Percentiles rank a stretch among this genome's conserved stretches.
These are phyloP conservation scores for Ensete glaucum DNA, from an alignment of 176 grass and related monocot genomes.

Conservation along the genomic window DNA sequence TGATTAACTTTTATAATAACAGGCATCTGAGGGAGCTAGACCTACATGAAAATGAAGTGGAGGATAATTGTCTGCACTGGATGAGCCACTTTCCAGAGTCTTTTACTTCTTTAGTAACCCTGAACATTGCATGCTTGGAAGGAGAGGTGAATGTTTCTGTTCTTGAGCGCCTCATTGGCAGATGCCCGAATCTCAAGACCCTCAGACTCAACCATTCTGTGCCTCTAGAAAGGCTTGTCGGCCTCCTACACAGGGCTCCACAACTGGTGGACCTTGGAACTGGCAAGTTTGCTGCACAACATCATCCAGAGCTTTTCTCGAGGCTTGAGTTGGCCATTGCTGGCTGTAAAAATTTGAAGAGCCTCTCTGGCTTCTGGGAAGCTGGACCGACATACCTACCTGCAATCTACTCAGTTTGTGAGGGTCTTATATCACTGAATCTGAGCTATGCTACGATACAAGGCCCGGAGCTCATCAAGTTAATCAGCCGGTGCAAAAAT, in stretches of 20 bases:
- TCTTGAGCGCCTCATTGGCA: conserved; percentile 47
- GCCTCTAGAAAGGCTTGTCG: conserved; percentile 48
- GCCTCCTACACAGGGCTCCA: conserved; percentile 34
- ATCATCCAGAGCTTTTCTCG: conserved; percentile 39
- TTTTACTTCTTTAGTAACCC: conserved; percentile 46
- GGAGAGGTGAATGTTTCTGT: conserved; percentile 45
- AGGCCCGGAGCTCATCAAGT: conserved; percentile 46
- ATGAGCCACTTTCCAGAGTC: conserved; percentile 52
- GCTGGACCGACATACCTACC: conserved; percentile 39
- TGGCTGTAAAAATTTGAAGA: conserved; percentile 42
- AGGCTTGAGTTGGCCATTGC: conserved; percentile 42
- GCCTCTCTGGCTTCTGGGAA: conserved; percentile 49
- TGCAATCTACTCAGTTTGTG: conserved; percentile 52
- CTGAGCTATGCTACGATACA: conserved; percentile 51
- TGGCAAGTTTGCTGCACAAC: conserved; percentile 34
- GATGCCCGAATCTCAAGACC: conserved; percentile 53
- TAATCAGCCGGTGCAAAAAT: conserved; percentile 57
- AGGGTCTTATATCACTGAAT: conserved; percentile 56
- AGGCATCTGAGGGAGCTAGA: conserved; percentile 57
- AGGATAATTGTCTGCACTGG: conserved; percentile 48
- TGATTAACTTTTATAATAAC: conserved; percentile 14
- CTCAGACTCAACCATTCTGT: conserved; percentile 53
- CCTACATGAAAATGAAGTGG: conserved; percentile 51
- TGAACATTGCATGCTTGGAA: conserved; percentile 58
- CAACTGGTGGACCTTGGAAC: conserved; percentile 49